Evolutionary conservation across 805 yeast species (phyloP), one percentile per base, ranked within the genome.

Genomic region (Cyberlindnera japonica): DNA sequence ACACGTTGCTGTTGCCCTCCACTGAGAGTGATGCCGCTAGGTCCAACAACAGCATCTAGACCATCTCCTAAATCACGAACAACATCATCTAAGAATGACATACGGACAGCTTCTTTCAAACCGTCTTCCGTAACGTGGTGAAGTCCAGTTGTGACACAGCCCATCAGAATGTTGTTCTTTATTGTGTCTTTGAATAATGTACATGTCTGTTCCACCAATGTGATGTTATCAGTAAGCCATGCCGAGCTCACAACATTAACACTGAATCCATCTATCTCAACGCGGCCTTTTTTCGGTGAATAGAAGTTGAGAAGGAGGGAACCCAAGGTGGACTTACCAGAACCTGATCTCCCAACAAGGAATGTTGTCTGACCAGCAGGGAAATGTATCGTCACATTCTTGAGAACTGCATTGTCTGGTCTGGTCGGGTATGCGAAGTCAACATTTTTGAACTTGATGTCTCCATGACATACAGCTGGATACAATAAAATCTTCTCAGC

Each of bases 1-100:
- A 93, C 68, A 45, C 90, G 68, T 61, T 93, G 99, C 41, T 72
- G 75, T 58, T 93, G 96, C 0, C 99, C 99, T 5, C 98, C 98
- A 48, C 96, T 86, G 8, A 91, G 63, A 2, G 68, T 53, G 3
- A 71, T 54, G 3, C 77, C 75, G 11, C 65, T 62, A 2, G 55
- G 52, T 0, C 79, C 75, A 8, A 86, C 47, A 3, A 55, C 45
- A 0, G 85, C 76, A 14, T 82, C 69, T 3, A 77, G 25, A 0
- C 90, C 87, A 5, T 74, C 55, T 0, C 82, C 78, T 1, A 82
- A 57, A 23, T 61, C 64, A 5, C 54, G 50, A 1, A 83, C 57
- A 3, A 83, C 61, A 1, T 72, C 71, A 2, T 66, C 64, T 11
- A 88, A 62, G 7, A 73, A 61, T 1, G 88, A 73, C 48, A 80